Conservation (phyloP, 371 early-diverging fungal genomes). For the Mucor piriformis region DNA sequence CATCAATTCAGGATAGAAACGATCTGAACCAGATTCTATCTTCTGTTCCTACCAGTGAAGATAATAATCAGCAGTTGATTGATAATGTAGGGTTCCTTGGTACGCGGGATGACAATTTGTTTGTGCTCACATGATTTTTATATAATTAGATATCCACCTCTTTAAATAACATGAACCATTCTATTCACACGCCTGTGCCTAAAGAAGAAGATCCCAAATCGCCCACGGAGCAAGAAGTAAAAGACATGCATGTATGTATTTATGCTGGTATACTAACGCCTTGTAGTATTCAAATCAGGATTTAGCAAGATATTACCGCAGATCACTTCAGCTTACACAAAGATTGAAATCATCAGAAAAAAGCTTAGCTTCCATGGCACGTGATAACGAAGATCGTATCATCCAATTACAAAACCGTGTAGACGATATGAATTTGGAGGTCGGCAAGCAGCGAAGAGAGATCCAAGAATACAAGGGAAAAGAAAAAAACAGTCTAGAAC, state of each 20-base stretch:
- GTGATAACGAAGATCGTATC: slow-evolving; percentile 60
- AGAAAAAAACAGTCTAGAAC: slow-evolving; percentile 56
- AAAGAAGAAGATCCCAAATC: slow-evolving; percentile 10
- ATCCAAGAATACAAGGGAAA: slow-evolving; percentile 57
- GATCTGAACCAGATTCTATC: not conserved
- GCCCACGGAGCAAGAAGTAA: slow-evolving; percentile 5
- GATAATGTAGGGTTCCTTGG: not conserved
- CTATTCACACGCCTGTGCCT: not conserved
- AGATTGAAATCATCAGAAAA: slow-evolving; percentile 53
- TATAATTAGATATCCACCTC: not conserved
- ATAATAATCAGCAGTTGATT: not conserved
- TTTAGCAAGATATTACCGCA: slow-evolving; percentile 51
- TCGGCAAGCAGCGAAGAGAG: slow-evolving; percentile 49
- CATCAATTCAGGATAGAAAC: slow-evolving; percentile 13
- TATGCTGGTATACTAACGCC: not conserved
- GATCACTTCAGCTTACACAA: slow-evolving; percentile 56
- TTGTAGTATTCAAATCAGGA: slow-evolving; percentile 25
- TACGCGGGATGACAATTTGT: not conserved
- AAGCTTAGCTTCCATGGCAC: slow-evolving; percentile 52
- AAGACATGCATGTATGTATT: not conserved
- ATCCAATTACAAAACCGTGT: slow-evolving; percentile 49
- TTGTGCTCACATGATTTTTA: not conserved
- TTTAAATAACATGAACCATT: not conserved
- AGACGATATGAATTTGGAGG: slow-evolving; percentile 55
- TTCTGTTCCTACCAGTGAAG: not conserved